Evolutionary conservation across 139 green algal species (phyloP).

Genomic region (Chlorella sp.): DNA sequence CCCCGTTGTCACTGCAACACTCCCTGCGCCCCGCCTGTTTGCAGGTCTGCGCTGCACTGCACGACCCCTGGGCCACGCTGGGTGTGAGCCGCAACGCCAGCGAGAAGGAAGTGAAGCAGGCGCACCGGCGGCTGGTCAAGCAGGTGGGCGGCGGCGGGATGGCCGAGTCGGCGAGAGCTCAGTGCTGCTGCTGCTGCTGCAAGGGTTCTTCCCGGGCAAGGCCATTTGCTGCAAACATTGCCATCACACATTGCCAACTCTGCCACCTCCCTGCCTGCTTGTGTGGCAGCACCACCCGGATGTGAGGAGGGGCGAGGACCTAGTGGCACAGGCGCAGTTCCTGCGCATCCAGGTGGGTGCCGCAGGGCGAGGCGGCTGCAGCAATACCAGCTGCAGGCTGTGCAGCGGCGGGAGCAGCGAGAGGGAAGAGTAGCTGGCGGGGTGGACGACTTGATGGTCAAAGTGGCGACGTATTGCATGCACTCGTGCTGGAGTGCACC

Average conservation of each 20-base stretch:
- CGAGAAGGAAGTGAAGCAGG: constrained; percentile 48
- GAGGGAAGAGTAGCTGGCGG: too few species aligned
- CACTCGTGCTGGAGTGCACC: too few species aligned
- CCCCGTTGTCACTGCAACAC: background rate
- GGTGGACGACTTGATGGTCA: too few species aligned
- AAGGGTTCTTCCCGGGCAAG: too few species aligned
- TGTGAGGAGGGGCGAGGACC: constrained; percentile 5
- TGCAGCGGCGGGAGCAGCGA: too few species aligned
- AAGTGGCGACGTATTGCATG: too few species aligned
- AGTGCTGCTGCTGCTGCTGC: too few species aligned
- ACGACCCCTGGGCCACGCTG: constrained; percentile 38
- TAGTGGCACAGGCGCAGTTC: constrained; percentile 34
- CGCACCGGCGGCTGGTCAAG: constrained; percentile 43
- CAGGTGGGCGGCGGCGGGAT: background rate
- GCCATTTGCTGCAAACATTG: too few species aligned
- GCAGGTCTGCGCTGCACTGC: constrained; percentile 8
- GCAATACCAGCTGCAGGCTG: too few species aligned
- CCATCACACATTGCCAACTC: too few species aligned
- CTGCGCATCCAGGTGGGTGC: constrained; percentile 33
- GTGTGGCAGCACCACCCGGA: constrained; percentile 51
- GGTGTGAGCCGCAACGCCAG: constrained; percentile 30
- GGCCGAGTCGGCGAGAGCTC: too few species aligned
- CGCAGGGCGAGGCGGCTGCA: too few species aligned
- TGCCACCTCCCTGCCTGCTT: background rate
- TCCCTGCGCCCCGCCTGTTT: background rate